These are phyloP conservation scores for Cordia subcordata DNA, from an alignment of 257 asterid genomes.

Conservation along the genomic window DNA sequence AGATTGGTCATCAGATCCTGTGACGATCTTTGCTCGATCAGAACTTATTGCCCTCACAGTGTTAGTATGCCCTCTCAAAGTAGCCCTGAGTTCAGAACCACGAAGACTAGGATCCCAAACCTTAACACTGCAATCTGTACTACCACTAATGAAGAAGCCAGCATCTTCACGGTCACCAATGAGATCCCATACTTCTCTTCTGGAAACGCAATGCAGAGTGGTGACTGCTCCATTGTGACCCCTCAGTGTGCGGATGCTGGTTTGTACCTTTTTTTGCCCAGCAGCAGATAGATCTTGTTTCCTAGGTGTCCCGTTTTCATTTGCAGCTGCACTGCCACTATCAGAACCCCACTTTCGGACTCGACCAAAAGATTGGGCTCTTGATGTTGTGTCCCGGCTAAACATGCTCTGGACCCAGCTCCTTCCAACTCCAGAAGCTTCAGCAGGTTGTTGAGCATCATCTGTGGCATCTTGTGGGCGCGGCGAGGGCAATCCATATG, in stretches of 20 bases:
- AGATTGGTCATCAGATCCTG: conserved; percentile 97
- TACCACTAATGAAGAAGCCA: conserved; percentile 92
- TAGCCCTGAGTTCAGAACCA: conserved; percentile 92
- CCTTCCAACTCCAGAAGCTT: conserved; percentile 87
- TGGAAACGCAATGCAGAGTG: conserved; percentile 89
- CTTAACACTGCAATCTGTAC: conserved; percentile 91
- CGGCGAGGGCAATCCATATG: conserved; percentile 81
- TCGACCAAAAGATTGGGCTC: conserved; percentile 70
- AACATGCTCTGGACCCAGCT: conserved; percentile 99
- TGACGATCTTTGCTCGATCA: conserved; percentile 89
- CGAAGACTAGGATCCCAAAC: conserved; percentile 97
- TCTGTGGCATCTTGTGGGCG: conserved; percentile 66
- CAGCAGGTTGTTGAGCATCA: conserved; percentile 66
- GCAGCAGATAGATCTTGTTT: conserved; percentile 59
- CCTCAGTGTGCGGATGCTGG: conserved; percentile 78
- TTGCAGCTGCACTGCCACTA: conserved; percentile 48
- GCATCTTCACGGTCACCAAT: conserved; percentile 96
- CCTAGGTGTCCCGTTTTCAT: conserved; percentile 58
- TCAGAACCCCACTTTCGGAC: conserved; percentile 62
- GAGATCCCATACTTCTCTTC: conserved; percentile 94
- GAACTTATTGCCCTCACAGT: conserved; percentile 92
- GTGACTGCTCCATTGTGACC: conserved; percentile 92
- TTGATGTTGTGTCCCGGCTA: conserved; percentile 60
- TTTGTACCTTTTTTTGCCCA: conserved; percentile 81
- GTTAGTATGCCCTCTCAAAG: conserved; percentile 86